Conservation (phyloP, 2,329 filamentous ascomycete genomes). For the Neopestalotiopsis sp. region DNA sequence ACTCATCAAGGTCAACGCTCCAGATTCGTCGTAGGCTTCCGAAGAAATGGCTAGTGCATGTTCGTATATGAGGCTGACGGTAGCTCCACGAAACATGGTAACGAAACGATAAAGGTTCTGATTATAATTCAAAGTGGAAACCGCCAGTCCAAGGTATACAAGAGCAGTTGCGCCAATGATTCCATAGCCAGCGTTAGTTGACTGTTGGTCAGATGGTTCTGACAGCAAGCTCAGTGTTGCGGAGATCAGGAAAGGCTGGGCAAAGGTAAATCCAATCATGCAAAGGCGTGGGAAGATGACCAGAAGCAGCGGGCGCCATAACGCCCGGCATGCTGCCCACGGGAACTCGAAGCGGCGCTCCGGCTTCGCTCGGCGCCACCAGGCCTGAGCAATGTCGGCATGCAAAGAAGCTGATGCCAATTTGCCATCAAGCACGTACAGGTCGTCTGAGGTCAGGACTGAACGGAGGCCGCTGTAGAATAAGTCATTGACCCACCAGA, state of each 20-base stretch:
- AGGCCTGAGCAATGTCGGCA: conserved; percentile 23
- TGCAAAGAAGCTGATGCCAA: conserved; percentile 30
- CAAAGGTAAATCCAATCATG: conserved; percentile 34
- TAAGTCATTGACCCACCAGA: conserved; percentile 41
- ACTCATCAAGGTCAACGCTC: conserved; percentile 52
- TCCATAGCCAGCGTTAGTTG: conserved; percentile 42
- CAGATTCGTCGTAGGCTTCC: conserved; percentile 39
- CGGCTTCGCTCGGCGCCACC: conserved; percentile 22
- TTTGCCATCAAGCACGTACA: conserved; percentile 39
- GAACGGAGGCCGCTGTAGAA: conserved; percentile 41
- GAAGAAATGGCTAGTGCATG: conserved; percentile 35
- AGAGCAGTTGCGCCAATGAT: conserved; percentile 27
- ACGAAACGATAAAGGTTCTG: conserved; percentile 7
- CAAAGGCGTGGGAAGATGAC: conserved; percentile 32
- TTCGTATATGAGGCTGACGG: conserved; percentile 39
- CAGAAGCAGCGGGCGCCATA: conserved; percentile 41
- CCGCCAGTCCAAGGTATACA: conserved; percentile 10
- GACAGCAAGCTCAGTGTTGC: conserved; percentile 36
- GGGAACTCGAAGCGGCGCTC: conserved; percentile 26
- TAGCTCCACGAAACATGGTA: conserved; percentile 38
- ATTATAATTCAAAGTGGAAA: neutral
- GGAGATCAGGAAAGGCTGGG: conserved; percentile 41
- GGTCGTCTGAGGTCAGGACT: conserved; percentile 37
- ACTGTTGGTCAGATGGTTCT: conserved; percentile 23
- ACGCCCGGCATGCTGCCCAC: conserved; percentile 36